A percentile compares a stretch with the other conserved stretches of the same genome.
These are phyloP conservation scores for Sphaerulina populicola DNA, from an alignment of 2,329 filamentous ascomycete genomes.

Conservation along the genomic window DNA sequence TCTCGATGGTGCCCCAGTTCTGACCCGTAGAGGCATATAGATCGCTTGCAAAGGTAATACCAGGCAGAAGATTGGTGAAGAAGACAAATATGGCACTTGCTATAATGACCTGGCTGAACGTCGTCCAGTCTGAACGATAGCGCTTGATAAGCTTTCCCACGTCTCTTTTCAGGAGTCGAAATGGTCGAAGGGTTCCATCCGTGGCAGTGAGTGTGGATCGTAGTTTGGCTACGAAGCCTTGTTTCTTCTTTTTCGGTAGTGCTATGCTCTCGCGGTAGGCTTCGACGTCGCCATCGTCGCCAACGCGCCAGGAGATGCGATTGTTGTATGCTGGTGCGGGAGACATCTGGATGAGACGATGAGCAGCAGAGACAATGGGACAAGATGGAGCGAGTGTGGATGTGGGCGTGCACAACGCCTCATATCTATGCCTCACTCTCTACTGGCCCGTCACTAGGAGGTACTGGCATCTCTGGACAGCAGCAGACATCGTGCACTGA, in stretches of 20 bases:
- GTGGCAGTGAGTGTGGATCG: not conserved
- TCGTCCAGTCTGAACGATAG: constrained; percentile 32
- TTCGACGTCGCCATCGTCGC: not conserved
- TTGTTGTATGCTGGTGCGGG: not conserved
- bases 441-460: not conserved
- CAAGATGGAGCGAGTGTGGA: not conserved
- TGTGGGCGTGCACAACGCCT: not conserved
- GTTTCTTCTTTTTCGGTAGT: not conserved
- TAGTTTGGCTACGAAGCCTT: not conserved
- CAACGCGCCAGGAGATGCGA: not conserved
- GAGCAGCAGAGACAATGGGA: not conserved
- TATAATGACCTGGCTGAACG: constrained; percentile 57
- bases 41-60: constrained; percentile 60
- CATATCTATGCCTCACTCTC: not conserved
- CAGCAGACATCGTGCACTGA: not conserved
- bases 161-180: constrained; percentile 31
- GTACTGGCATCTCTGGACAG: not conserved
- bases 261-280: not conserved
- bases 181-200: constrained; percentile 24
- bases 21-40: constrained; percentile 54
- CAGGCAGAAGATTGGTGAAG: constrained; percentile 58
- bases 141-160: constrained; percentile 25
- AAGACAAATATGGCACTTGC: constrained; percentile 59
- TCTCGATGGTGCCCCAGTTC: constrained; percentile 59
- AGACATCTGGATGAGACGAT: not conserved